Evolutionary conservation across 768 basidiomycete genomes (phyloP), one percentile per base, ranked within the genome.

Genomic region (Pleurotus giganteus): DNA sequence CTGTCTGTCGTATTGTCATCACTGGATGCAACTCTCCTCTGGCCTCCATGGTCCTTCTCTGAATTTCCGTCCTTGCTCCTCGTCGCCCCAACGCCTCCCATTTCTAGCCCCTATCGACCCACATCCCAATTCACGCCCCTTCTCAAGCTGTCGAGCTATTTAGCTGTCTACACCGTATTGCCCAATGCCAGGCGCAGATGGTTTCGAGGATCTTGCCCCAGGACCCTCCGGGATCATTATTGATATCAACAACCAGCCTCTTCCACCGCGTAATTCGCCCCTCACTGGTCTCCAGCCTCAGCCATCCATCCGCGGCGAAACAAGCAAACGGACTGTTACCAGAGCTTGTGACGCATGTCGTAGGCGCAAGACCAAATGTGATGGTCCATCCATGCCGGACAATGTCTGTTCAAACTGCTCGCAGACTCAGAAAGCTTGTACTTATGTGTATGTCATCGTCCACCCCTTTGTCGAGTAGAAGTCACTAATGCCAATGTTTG

Each of bases 321-420:
- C 58, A 45, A 75, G 74, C 67, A 78, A 71, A 51, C 75, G 76
- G 34, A 81, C 75, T 63, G 71, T 77, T 15, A 78, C 81, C 29
- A 72, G 84, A 15, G 82, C 83, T 9, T 86, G 84, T 58, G 84
- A 86, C 60, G 73, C 71, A 27, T 86, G 84, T 60, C 70, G 84
- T 13, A 72, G 78, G 28, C 75, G 78, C 41, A 85, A 85, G 66
- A 81, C 79, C 36, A 80, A 77, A 60, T 86, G 84, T 61, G 83
- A 85, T 63, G 83, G 84, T 6, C 74, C 82, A 12, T 75, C 70
- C 60, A 78, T 76, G 71, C 63, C 67, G 3, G 71, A 77, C 54
- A 76, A 79, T 53, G 56, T 75, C 19, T 87, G 85, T 61, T 75
- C 85, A 32, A 86, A 83, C 64, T 87, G 85, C 64, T 47, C 71